These are phyloP conservation scores for Primulina eburnea DNA, from an alignment of 257 asterid species.

Conservation along the genomic window DNA sequence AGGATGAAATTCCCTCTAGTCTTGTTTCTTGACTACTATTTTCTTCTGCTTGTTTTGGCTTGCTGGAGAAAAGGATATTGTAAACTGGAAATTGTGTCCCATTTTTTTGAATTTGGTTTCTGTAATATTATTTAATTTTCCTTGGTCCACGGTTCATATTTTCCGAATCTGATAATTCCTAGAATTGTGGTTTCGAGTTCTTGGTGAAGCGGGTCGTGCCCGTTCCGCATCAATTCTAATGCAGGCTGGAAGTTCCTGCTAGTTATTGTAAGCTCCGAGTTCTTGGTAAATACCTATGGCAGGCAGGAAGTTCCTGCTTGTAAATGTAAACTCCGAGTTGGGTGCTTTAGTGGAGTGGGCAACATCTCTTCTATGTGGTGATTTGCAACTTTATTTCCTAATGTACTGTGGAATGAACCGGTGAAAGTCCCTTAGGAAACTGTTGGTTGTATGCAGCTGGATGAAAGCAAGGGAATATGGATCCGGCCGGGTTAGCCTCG, in stretches of 20 bases:
- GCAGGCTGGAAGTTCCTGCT: background rate
- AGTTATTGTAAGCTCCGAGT: background rate
- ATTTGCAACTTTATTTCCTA: background rate
- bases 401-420: slow-evolving; percentile 15
- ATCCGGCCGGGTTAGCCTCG: slow-evolving; percentile 26
- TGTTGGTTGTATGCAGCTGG: slow-evolving; percentile 2
- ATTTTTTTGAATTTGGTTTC: slow-evolving; percentile 6
- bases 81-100: slow-evolving; percentile 18
- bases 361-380: background rate
- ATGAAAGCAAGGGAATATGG: background rate
- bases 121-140: background rate
- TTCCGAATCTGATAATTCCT: background rate
- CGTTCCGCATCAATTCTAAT: background rate
- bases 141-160: background rate
- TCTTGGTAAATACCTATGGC: too few species aligned
- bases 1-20: slow-evolving; percentile 29
- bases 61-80: slow-evolving; percentile 20
- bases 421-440: background rate
- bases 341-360: background rate
- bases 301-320: too few species aligned
- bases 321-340: too few species aligned
- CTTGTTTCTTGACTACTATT: background rate
- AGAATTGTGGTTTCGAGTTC: background rate
- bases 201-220: background rate
- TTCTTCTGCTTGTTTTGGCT: slow-evolving; percentile 18